These are phyloP conservation scores for Metschnikowia rubicola DNA, from an alignment of 805 yeast species.

Conservation along the genomic window DNA sequence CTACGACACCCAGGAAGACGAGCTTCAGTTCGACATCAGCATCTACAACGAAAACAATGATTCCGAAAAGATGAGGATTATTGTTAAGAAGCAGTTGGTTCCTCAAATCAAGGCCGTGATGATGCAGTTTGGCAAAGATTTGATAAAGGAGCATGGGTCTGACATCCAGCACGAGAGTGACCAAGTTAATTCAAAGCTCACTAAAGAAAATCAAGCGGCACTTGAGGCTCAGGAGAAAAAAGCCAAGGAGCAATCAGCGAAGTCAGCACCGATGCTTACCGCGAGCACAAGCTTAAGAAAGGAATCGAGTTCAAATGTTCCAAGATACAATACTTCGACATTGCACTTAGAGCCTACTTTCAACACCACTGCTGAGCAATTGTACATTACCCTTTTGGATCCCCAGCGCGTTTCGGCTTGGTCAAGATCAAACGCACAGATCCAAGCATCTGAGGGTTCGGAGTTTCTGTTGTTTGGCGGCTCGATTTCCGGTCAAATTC, in stretches of 20 bases:
- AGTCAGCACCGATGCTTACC: constrained; percentile 6
- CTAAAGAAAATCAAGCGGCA: constrained; percentile 47
- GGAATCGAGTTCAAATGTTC: constrained; percentile 26
- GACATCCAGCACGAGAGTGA: constrained; percentile 76
- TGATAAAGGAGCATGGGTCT: constrained; percentile 71
- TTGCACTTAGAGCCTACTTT: constrained; percentile 75
- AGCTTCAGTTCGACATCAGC: constrained; percentile 77
- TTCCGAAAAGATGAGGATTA: constrained; percentile 50
- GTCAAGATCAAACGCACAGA: constrained; percentile 71
- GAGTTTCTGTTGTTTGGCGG: constrained; percentile 81
- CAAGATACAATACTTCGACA: constrained; percentile 77
- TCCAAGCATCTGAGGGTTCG: constrained; percentile 54
- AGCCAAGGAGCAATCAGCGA: constrained; percentile 1
- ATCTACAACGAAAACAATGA: constrained; percentile 52
- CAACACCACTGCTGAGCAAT: constrained; percentile 83
- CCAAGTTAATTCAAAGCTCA: constrained; percentile 36
- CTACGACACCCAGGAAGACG: constrained; percentile 83
- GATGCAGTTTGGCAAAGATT: constrained; percentile 68
- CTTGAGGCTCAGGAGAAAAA: constrained; percentile 3
- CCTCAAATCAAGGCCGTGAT: constrained; percentile 67
- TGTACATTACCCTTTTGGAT: constrained; percentile 73
- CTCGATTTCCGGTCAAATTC: constrained; percentile 69
- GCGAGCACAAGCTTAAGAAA: constrained; percentile 7
- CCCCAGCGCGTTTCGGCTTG: constrained; percentile 83
- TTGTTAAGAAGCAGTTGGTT: constrained; percentile 49